Conservation (phyloP, 768 basidiomycete species). For the Lactarius pseudohatsudake region DNA sequence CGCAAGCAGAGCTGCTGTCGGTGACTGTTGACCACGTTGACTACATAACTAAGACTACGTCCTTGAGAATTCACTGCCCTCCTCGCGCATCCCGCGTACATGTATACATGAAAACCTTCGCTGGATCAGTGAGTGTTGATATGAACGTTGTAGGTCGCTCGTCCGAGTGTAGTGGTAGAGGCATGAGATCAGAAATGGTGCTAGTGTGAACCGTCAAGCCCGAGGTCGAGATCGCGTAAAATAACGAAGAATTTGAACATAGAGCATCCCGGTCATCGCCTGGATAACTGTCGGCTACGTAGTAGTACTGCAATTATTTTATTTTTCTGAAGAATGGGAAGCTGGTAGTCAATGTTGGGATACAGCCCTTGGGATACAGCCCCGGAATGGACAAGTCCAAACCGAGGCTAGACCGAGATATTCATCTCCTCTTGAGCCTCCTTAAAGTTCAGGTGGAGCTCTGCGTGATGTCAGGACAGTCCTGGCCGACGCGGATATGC, state of each 20-base stretch:
- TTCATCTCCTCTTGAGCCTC: too few species aligned
- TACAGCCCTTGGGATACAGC: too few species aligned
- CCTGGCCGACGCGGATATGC: too few species aligned
- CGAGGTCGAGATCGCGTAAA: neutral
- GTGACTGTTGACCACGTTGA: neutral
- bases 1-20: too few species aligned
- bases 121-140: constrained; percentile 12
- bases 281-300: neutral
- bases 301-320: too few species aligned
- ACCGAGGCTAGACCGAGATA: too few species aligned
- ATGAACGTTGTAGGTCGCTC: neutral
- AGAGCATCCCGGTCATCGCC: neutral
- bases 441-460: too few species aligned
- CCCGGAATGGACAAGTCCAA: too few species aligned
- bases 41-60: neutral
- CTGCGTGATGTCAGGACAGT: too few species aligned
- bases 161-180: neutral
- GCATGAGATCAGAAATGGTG: neutral
- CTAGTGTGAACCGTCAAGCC: neutral
- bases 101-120: neutral
- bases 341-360: neutral
- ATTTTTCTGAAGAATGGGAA: neutral
- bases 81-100: neutral
- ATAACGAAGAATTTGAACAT: neutral
- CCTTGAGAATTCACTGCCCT: neutral